Evolutionary conservation across 2,329 filamentous ascomycete genomes (phyloP).

Genomic region (Penicillium sp.): DNA sequence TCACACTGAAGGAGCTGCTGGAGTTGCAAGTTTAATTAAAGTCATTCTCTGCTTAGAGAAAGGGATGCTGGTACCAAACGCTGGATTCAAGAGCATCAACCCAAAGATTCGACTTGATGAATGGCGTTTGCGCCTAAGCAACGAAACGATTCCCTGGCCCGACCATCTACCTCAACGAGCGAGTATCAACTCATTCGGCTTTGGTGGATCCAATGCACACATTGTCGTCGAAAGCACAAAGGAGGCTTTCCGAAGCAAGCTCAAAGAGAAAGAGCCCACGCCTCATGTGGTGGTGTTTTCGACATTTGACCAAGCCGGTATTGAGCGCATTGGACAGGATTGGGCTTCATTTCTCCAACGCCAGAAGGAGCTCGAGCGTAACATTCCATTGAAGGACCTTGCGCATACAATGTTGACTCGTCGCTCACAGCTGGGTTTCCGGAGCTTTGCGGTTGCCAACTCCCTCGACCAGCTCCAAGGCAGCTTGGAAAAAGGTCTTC

Average conservation of each 20-base stretch:
- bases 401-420: conserved; percentile 17
- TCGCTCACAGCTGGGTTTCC: conserved; percentile 16
- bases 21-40: conserved; percentile 47
- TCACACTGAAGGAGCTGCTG: conserved; percentile 49
- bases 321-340: conserved; percentile 11
- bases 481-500: conserved; percentile 7
- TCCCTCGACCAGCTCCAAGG: conserved; percentile 10
- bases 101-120: conserved; percentile 34
- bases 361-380: conserved; percentile 5
- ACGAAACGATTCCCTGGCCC: conserved; percentile 19
- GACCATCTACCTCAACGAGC: conserved; percentile 14
- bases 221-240: conserved; percentile 19
- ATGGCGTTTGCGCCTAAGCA: conserved; percentile 15
- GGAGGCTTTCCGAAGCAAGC: conserved; percentile 7
- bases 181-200: conserved; percentile 28
- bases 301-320: conserved; percentile 16
- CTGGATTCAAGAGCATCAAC: conserved; percentile 41
- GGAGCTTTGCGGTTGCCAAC: conserved; percentile 17
- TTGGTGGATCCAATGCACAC: conserved; percentile 26
- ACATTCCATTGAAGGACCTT: conserved; percentile 7
- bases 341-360: conserved; percentile 13
- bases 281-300: conserved; percentile 16
- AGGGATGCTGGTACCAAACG: conserved; percentile 40
- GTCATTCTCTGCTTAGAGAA: conserved; percentile 41
- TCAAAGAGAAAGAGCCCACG: conserved; percentile 7